phyloP scores from a whole-genome alignment of 225 moss, liverwort and hornwort species.

The Thuidium tamariscinum region DNA sequence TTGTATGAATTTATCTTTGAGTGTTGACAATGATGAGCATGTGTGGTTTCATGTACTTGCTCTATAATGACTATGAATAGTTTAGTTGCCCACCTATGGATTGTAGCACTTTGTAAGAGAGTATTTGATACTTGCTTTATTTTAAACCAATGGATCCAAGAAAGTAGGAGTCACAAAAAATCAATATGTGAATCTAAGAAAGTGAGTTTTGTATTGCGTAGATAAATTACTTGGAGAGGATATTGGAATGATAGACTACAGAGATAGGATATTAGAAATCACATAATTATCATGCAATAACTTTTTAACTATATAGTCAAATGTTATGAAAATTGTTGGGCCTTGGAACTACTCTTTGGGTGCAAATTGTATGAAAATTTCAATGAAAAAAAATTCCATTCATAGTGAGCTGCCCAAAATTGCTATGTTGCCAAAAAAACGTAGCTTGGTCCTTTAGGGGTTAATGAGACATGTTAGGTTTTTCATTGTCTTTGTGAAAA shows the following conservation, averaged over 20 bases:
- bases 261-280: no score
- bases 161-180: not conserved
- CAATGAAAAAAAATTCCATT: no score
- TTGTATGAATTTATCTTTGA: not conserved
- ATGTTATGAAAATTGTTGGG: no score
- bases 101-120: not conserved
- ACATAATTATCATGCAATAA: no score
- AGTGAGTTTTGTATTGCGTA: not conserved
- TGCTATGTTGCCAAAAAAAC: no score
- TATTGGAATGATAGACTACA: not conserved
- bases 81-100: not conserved
- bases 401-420: no score
- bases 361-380: no score
- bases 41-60: not conserved
- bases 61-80: not conserved
- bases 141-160: not conserved
- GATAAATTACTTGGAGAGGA: not conserved
- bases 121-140: not conserved
- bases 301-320: no score
- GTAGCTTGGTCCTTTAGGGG: not conserved
- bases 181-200: not conserved
- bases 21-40: not conserved
- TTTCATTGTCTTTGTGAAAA: not conserved
- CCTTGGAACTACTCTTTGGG: no score
- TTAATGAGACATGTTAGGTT: not conserved